These are phyloP conservation scores for Termitomyces sp. DNA, from an alignment of 768 basidiomycete genomes.

Conservation along the genomic window DNA sequence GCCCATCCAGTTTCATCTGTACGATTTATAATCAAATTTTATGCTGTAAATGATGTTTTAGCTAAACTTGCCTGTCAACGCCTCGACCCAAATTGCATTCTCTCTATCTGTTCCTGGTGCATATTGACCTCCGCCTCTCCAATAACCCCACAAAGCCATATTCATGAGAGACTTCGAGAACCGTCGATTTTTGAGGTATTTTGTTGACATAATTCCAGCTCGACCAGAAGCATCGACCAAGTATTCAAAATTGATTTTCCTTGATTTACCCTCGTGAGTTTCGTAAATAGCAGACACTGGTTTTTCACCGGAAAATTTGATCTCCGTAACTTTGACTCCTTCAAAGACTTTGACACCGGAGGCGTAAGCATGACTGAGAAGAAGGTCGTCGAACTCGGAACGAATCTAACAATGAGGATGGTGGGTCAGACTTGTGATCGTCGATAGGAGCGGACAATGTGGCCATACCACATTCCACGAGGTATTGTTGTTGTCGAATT, in stretches of 20 bases:
- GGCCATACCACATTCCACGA: constrained; percentile 61
- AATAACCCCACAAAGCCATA: constrained; percentile 66
- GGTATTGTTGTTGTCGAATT: constrained; percentile 38
- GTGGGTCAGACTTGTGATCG: neutral
- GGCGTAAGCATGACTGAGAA: constrained; percentile 47
- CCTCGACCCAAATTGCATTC: constrained; percentile 49
- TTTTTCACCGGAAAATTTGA: constrained; percentile 34
- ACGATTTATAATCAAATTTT: neutral
- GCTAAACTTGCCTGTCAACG: constrained; percentile 38
- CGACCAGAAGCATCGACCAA: constrained; percentile 61
- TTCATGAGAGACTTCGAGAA: constrained; percentile 51
- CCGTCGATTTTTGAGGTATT: constrained; percentile 52
- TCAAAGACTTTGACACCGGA: constrained; percentile 46
- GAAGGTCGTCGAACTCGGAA: constrained; percentile 52
- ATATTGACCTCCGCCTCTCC: constrained; percentile 43
- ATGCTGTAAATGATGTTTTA: neutral
- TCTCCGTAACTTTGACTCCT: constrained; percentile 33
- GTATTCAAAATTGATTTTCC: constrained; percentile 49
- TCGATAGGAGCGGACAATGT: neutral
- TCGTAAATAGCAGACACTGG: constrained; percentile 3
- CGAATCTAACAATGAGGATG: constrained; percentile 32
- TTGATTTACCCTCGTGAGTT: constrained; percentile 18
- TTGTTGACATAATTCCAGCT: constrained; percentile 51
- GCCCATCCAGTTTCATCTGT: constrained; percentile 50
- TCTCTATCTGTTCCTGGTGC: constrained; percentile 31